phyloP scores from a whole-genome alignment of 441 rosid species.

The Biscutella laevigata region DNA sequence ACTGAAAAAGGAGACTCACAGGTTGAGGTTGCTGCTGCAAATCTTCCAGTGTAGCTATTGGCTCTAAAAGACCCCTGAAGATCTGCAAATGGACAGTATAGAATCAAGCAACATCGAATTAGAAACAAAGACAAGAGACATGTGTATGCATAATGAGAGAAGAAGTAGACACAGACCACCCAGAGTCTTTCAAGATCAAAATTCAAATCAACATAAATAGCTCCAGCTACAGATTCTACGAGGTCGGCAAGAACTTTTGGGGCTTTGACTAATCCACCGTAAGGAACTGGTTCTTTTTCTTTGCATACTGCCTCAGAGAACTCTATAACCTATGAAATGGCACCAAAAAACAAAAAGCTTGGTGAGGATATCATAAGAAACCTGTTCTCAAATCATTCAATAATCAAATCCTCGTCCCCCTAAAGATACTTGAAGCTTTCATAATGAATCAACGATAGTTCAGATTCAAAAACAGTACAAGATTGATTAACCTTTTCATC shows the following conservation, averaged over 20 bases:
- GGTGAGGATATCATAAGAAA: background rate
- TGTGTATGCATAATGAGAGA: background rate
- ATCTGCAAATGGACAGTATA: conserved; percentile 32
- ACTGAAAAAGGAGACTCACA: conserved; percentile 39
- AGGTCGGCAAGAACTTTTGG: conserved; percentile 82
- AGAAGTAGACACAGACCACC: conserved; percentile 41
- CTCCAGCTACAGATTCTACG: conserved; percentile 75
- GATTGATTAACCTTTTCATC: conserved; percentile 39
- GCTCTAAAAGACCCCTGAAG: conserved; percentile 57
- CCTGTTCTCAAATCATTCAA: background rate
- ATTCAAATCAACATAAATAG: conserved; percentile 48
- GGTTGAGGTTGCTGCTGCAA: conserved; percentile 68
- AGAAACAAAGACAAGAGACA: conserved; percentile 4
- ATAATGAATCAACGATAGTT: too few species aligned
- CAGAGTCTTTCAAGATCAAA: conserved; percentile 55
- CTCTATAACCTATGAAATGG: conserved; percentile 38
- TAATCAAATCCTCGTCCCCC: background rate
- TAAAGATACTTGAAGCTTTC: background rate
- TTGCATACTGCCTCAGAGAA: conserved; percentile 41
- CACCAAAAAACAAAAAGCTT: background rate
- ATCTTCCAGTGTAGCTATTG: conserved; percentile 46
- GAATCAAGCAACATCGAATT: background rate
- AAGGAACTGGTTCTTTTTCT: conserved; percentile 39
- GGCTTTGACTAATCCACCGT: conserved; percentile 69
- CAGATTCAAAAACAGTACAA: background rate